Evolutionary conservation across 176 grass and related monocot genomes (phyloP).

Genomic region (Juncus effusus): DNA sequence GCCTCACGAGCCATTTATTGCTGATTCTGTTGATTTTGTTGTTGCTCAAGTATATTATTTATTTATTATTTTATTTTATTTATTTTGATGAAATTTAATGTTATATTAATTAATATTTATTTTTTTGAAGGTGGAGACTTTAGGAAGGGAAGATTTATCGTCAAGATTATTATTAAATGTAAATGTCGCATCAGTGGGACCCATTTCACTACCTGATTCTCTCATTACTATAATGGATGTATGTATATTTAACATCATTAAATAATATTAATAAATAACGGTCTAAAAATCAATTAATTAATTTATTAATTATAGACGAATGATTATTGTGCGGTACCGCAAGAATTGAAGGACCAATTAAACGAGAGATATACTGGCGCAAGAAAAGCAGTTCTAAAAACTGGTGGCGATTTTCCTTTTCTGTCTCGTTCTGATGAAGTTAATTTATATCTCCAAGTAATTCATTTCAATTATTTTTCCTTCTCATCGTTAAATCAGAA

Average conservation of each 20-base stretch:
- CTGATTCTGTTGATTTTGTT: conserved; percentile 98
- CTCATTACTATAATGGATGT: conserved; percentile 98
- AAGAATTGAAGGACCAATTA: conserved; percentile 78
- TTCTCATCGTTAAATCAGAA: too few species aligned
- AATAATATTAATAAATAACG: conserved; percentile 2
- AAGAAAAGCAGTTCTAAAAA: conserved; percentile 71
- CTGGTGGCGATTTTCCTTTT: conserved; percentile 95
- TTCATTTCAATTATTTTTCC: not conserved
- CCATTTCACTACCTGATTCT: conserved; percentile 74
- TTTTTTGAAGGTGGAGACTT: conserved; percentile 64
- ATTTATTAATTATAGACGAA: conserved; percentile 55
- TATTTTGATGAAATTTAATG: not conserved
- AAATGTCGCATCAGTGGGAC: conserved; percentile 80
- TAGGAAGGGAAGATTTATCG: conserved; percentile 79
- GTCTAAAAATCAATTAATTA: not conserved
- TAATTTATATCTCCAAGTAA: conserved; percentile 96
- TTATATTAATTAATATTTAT: conserved; percentile 18
- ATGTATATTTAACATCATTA: conserved; percentile 32
- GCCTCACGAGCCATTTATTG: conserved; percentile 92
- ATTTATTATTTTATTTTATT: conserved; percentile 7
- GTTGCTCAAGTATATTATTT: conserved; percentile 57
- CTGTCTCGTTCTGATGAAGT: conserved; percentile 92
- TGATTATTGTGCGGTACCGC: conserved; percentile 91
- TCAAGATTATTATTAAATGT: conserved; percentile 97
- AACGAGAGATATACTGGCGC: conserved; percentile 86